Percentiles rank a stretch among this genome's conserved stretches.
These are phyloP conservation scores for Fraxinus dipetala DNA, from an alignment of 305 asterid species.

Conservation along the genomic window DNA sequence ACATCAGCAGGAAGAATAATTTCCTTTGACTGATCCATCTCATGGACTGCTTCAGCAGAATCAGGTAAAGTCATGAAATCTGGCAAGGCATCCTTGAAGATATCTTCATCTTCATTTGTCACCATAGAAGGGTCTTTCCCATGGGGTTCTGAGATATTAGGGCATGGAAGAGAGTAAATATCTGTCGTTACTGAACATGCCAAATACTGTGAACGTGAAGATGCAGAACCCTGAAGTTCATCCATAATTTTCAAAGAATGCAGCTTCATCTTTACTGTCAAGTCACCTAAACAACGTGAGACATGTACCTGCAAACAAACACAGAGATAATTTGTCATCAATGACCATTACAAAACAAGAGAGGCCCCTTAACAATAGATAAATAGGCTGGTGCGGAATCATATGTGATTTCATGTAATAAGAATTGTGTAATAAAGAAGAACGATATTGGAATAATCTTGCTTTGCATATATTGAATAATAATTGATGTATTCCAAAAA, in stretches of 20 bases:
- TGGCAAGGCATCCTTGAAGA: constrained; percentile 81
- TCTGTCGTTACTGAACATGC: constrained; percentile 74
- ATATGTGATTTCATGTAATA: no score
- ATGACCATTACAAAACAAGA: constrained; percentile 12
- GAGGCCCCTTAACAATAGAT: background rate
- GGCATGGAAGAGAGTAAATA: constrained; percentile 43
- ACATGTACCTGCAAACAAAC: constrained; percentile 67
- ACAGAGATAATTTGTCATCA: constrained; percentile 15
- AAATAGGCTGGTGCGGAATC: background rate
- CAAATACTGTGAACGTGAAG: constrained; percentile 62
- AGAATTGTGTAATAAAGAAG: no score
- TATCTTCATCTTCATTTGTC: constrained; percentile 72
- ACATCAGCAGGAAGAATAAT: constrained; percentile 48
- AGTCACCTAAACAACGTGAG: constrained; percentile 65
- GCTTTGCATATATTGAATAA: no score
- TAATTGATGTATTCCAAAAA: no score
- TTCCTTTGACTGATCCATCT: constrained; percentile 51
- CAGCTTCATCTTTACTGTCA: constrained; percentile 80
- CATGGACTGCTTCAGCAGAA: constrained; percentile 53
- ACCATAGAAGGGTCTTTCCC: constrained; percentile 39
- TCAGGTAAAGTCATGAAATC: constrained; percentile 72
- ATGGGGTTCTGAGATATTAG: constrained; percentile 41
- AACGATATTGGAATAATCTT: no score
- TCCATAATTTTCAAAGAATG: constrained; percentile 89
- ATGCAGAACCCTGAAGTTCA: constrained; percentile 72